Evolutionary conservation across 1,139 yeast species (phyloP), one percentile per base, ranked within the genome.

Genomic region (Spencermartinsiella ligniputridi): DNA sequence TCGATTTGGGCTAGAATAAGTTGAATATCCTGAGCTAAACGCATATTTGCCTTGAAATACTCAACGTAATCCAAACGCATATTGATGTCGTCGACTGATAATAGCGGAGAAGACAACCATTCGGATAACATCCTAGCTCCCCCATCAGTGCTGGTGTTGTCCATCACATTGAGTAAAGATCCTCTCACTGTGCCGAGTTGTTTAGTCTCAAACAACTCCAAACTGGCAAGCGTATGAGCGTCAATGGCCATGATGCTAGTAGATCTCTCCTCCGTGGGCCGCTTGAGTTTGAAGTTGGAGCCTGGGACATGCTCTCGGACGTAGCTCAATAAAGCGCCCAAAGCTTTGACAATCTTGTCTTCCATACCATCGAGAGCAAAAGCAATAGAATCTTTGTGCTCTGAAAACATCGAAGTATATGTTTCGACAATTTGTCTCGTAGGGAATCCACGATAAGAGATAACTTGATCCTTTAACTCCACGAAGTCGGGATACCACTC

Each of bases 101-200:
- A 70, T 0, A 86, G 73, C 0, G 99, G 99, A 0, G 90, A 81
- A 17, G 86, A 74, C 2, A 92, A 66, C 97, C 97, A 89, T 44
- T 82, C 81, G 2, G 82, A 75, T 16, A 92, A 67, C 18, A 85
- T 59, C 39, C 98, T 69, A 0, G 95, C 69, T 0, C 98, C 98
- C 0, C 95, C 79, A 1, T 82, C 74, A 0, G 98, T 88, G 1
- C 76, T 76, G 0, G 97, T 92, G 45, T 83, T 68, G 47, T 78
- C 76, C 6, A 92, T 74, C 0, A 87, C 74, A 15, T 79, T 76
- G 11, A 86, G 67, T 15, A 92, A 64, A 0, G 96, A 81, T 0
- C 96, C 96, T 11, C 74, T 74, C 3, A 68, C 69, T 12, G 81
- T 72, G 15, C 75, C 75, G n/a, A 79, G 83, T 46, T 79, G 69